Base-by-base conservation (phyloP, 2,329 filamentous ascomycete species). In the Aspergillus cejpii region DNA sequence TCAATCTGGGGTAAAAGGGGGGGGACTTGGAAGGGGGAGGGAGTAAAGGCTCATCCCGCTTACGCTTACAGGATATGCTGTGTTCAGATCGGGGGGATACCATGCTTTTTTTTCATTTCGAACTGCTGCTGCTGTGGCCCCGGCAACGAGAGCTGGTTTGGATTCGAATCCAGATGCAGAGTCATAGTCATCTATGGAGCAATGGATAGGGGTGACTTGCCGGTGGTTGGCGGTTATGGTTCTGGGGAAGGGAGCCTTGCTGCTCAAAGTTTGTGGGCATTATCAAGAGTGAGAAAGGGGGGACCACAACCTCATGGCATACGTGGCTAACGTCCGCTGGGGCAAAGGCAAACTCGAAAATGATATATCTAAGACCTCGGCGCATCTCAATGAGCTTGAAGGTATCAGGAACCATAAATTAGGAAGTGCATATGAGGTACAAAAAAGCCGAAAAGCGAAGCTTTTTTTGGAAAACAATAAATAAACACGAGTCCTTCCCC, bases 1-100 rank as follows among this genome's bases (percentile, higher is more conserved):
- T 40, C 45, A 44, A 50, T 52, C 51, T 51, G 51, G 51, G 51
- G 51, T 52, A 52, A 41, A 34, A 11, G 15, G 31, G 31, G 8
- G 8, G 23, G 23, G 23, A n/a, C n/a, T n/a, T 31, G 31, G 31
- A 20, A 34, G 17, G 15, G 31, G 17, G 15, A 15, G 31, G 17
- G 31, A 15, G 23, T 24, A 24, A 24, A 4, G 23, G 5, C 23
- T 27, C 37, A 39, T 43, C 29, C 19, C 41, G 43, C 17, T n/a
- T 19, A 11, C 15, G 10, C 8, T 17, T 11, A 12, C 5, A 19
- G 8, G 37, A 27, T 43, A 41, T 31, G 45, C 21, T 41, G 43
- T 45, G 49, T 40, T 44, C 34, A 41, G 46, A 45, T 45, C 41
- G 34, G n/a, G 14, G 14, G 17, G 17, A 11, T 19, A 34, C 31